Conservation (phyloP, 441 rosid species). For the Erysimum cheiri region DNA sequence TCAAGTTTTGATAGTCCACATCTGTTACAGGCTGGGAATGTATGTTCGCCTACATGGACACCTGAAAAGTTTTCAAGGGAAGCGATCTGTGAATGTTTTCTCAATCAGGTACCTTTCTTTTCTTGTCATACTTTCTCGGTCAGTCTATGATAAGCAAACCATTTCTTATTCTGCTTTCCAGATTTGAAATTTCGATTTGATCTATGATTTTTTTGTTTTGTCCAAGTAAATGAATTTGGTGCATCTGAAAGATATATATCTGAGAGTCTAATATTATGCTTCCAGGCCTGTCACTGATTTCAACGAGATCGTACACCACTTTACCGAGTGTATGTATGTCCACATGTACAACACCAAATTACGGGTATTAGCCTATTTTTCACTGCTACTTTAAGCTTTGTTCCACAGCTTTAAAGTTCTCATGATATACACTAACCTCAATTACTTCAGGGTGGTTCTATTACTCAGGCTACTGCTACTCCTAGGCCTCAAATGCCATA, state of each 20-base stretch:
- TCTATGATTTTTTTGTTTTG: neutral
- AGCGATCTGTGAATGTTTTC: slow-evolving; percentile 76
- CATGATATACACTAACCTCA: slow-evolving; percentile 23
- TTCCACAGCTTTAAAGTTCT: slow-evolving; percentile 2
- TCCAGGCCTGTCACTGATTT: slow-evolving; percentile 84
- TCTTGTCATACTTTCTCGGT: neutral
- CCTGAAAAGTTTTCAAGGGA: slow-evolving; percentile 77
- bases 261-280: slow-evolving; percentile 29
- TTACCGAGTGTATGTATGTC: slow-evolving; percentile 86
- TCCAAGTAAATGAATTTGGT: slow-evolving; percentile 14
- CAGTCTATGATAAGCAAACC: neutral
- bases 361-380: slow-evolving; percentile 59
- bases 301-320: slow-evolving; percentile 86
- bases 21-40: slow-evolving; percentile 65
- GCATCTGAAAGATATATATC: slow-evolving; percentile 1
- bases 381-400: slow-evolving; percentile 6
- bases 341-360: slow-evolving; percentile 74
- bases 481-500: slow-evolving; percentile 64
- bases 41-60: slow-evolving; percentile 92
- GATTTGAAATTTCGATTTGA: neutral
- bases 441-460: slow-evolving; percentile 51
- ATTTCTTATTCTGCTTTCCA: neutral
- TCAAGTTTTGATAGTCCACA: slow-evolving; percentile 8
- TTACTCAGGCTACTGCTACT: slow-evolving; percentile 34
- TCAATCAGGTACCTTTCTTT: slow-evolving; percentile 60